Evolutionary conservation across 331 rosid genomes (phyloP).

Genomic region (Phaseolus coccineus): DNA sequence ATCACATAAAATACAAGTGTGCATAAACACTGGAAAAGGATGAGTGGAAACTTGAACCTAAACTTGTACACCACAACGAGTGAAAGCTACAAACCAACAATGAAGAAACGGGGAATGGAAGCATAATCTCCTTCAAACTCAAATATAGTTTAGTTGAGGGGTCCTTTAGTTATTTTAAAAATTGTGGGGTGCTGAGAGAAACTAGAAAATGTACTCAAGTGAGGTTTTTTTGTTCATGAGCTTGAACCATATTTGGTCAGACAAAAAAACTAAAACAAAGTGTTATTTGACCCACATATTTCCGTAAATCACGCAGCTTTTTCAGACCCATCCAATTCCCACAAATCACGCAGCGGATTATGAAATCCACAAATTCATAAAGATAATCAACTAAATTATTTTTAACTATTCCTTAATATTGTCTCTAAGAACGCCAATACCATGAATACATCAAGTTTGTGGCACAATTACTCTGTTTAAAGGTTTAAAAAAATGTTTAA

Average conservation of each 20-base stretch:
- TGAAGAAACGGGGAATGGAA: no score
- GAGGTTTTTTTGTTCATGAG: neutral
- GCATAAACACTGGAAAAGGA: no score
- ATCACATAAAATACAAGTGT: no score
- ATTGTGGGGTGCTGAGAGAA: no score
- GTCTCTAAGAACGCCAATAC: neutral
- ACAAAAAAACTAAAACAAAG: neutral
- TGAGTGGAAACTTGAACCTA: no score
- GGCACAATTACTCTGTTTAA: conserved; percentile 4
- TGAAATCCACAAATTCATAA: neutral
- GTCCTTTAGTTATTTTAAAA: no score
- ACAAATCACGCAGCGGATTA: conserved; percentile 3
- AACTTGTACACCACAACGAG: no score
- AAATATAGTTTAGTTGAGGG: no score
- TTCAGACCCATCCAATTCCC: conserved; percentile 25
- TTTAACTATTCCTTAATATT: neutral
- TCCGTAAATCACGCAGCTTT: conserved; percentile 5
- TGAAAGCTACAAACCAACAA: no score
- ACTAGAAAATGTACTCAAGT: no score
- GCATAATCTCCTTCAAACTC: no score
- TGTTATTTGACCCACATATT: conserved; percentile 17
- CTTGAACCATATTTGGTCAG: neutral
- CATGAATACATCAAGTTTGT: conserved; percentile 21
- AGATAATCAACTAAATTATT: neutral
- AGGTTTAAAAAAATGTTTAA: neutral